Evolutionary conservation across 2,329 filamentous ascomycete genomes (phyloP).

Genomic region (Aspergillus alliaceus): DNA sequence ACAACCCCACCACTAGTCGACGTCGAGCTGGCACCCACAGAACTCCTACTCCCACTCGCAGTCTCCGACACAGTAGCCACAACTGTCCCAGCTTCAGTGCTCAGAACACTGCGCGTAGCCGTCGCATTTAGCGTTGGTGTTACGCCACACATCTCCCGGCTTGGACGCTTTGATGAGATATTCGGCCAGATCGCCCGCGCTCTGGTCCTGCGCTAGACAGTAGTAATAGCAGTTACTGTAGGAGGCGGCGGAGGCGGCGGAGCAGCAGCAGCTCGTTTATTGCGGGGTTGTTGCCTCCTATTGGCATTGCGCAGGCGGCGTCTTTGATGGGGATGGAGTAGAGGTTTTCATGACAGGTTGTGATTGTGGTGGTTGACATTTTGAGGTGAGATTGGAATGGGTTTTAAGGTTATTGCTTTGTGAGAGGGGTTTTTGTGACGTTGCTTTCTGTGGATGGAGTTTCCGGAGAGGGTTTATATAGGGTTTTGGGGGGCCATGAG

Average conservation of each 20-base stretch:
- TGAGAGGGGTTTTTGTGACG: no score
- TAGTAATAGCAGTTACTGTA: slow-evolving; percentile 25
- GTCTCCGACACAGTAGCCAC: slow-evolving; percentile 15
- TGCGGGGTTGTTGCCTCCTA: slow-evolving; percentile 17
- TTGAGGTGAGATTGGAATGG: no score
- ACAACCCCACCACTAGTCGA: slow-evolving; percentile 4
- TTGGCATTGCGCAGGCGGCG: slow-evolving; percentile 26
- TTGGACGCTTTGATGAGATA: slow-evolving; percentile 23
- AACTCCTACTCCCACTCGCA: slow-evolving; percentile 3
- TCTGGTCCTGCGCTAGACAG: slow-evolving; percentile 23
- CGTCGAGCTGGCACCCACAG: not conserved
- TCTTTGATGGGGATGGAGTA: slow-evolving; percentile 25
- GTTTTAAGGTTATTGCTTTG: no score
- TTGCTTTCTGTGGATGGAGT: not conserved
- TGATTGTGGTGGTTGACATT: slow-evolving; percentile 13
- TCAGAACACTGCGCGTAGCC: slow-evolving; percentile 19
- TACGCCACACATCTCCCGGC: slow-evolving; percentile 23
- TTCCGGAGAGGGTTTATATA: no score
- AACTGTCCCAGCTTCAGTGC: slow-evolving; percentile 16
- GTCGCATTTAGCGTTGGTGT: slow-evolving; percentile 24
- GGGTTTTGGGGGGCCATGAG: no score
- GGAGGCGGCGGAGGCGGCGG: slow-evolving; percentile 18
- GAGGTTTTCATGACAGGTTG: slow-evolving; percentile 20
- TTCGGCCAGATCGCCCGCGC: slow-evolving; percentile 17
- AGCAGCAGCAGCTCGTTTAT: slow-evolving; percentile 24